Evolutionary conservation across 169 alveolate genomes (phyloP).

Genomic region (Cryptosporidium canis): DNA sequence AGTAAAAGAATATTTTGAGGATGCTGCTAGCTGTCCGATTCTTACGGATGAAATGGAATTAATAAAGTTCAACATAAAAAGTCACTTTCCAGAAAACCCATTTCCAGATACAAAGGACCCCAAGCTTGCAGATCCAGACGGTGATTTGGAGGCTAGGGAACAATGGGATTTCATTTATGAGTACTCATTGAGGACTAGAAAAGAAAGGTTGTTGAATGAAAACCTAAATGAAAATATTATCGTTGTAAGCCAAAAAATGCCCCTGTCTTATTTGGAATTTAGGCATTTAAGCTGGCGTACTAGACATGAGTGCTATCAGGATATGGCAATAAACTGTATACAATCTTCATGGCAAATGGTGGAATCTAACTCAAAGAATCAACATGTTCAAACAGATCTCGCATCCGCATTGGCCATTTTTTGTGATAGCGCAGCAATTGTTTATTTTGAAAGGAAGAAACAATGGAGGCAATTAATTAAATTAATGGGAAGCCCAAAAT

Average conservation of each 20-base stretch:
- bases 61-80: slow-evolving; percentile 14
- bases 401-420: slow-evolving; percentile 67
- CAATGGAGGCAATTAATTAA: slow-evolving; percentile 69
- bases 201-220: neutral
- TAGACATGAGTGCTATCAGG: slow-evolving; percentile 64
- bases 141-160: slow-evolving; percentile 60
- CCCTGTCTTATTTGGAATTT: slow-evolving; percentile 30
- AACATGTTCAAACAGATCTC: slow-evolving; percentile 40
- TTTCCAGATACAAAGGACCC: slow-evolving; percentile 50
- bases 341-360: slow-evolving; percentile 70
- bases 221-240: slow-evolving; percentile 5
- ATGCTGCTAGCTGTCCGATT: slow-evolving; percentile 33
- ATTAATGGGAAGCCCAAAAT: slow-evolving; percentile 14
- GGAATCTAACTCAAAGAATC: slow-evolving; percentile 23
- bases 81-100: slow-evolving; percentile 23
- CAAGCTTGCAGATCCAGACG: slow-evolving; percentile 55
- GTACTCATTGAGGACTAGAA: slow-evolving; percentile 1
- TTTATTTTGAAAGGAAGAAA: slow-evolving; percentile 51
- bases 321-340: slow-evolving; percentile 59
- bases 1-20: slow-evolving; percentile 64
- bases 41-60: slow-evolving; percentile 2
- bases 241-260: slow-evolving; percentile 48
- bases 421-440: slow-evolving; percentile 44
- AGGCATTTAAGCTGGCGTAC: slow-evolving; percentile 66
- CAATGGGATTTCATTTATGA: slow-evolving; percentile 64